Evolutionary conservation across 768 basidiomycete genomes (phyloP).

Genomic region (Termitomyces sp.): DNA sequence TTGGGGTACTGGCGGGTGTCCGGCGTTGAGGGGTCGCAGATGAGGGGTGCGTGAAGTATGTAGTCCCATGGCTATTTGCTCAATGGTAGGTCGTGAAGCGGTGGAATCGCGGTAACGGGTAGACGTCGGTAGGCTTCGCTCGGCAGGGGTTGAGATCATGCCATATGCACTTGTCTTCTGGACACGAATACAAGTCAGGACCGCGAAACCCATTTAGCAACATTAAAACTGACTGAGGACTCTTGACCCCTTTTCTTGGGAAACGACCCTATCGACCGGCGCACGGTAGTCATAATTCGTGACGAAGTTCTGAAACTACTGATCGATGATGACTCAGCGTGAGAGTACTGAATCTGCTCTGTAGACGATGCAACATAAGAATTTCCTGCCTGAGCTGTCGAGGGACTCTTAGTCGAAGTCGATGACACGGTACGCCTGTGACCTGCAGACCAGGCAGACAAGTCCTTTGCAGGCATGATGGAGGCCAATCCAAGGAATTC

Average conservation of each 20-base stretch:
- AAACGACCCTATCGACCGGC: slow-evolving; percentile 16
- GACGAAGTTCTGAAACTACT: slow-evolving; percentile 15
- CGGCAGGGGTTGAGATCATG: slow-evolving; percentile 40
- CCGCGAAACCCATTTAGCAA: neutral
- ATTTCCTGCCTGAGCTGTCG: slow-evolving; percentile 1
- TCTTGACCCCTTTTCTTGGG: slow-evolving; percentile 19
- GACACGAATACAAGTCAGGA: neutral
- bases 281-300: slow-evolving; percentile 20
- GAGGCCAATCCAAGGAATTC: neutral
- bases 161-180: slow-evolving; percentile 18
- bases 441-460: slow-evolving; percentile 8
- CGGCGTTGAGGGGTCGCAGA: slow-evolving; percentile 38
- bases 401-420: slow-evolving; percentile 6
- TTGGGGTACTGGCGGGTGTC: slow-evolving; percentile 24
- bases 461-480: slow-evolving; percentile 14
- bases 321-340: slow-evolving; percentile 6
- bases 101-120: slow-evolving; percentile 36
- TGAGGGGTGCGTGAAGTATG: slow-evolving; percentile 76
- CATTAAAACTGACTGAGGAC: slow-evolving; percentile 9
- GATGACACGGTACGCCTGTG: slow-evolving; percentile 13
- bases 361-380: neutral
- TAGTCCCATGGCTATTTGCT: slow-evolving; percentile 79
- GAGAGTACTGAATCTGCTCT: slow-evolving; percentile 1
- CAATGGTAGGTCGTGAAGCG: slow-evolving; percentile 53
- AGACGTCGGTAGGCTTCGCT: slow-evolving; percentile 23